Evolutionary conservation across 805 yeast species (phyloP).

Genomic region (Saccharomycopsis javanensis): DNA sequence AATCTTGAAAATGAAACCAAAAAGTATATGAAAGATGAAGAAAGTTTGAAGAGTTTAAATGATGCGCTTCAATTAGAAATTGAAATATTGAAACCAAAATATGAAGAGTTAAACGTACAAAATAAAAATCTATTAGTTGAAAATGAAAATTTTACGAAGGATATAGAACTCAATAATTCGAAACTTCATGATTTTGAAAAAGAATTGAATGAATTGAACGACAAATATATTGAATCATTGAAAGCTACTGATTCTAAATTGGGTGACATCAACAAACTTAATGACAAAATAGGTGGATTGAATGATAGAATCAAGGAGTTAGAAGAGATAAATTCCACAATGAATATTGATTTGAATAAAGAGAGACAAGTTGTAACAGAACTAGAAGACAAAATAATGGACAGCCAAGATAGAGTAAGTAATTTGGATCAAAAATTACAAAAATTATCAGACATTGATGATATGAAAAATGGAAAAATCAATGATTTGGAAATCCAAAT

Average conservation of each 20-base stretch:
- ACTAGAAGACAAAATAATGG: neutral
- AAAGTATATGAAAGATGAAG: conserved; percentile 23
- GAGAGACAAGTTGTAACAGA: neutral
- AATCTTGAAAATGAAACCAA: conserved; percentile 5
- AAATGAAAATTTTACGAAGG: conserved; percentile 11
- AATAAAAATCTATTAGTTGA: conserved; percentile 17
- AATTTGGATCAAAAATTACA: neutral
- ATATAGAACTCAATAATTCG: conserved; percentile 4
- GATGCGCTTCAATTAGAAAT: conserved; percentile 15
- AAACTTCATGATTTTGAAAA: conserved; percentile 13
- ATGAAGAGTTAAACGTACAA: conserved; percentile 20
- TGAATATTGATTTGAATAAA: conserved; percentile 19
- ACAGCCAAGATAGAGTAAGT: neutral
- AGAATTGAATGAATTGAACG: conserved; percentile 5
- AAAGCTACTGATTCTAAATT: conserved; percentile 12
- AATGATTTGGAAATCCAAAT: conserved; percentile 18
- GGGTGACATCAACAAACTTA: conserved; percentile 8
- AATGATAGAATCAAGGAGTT: conserved; percentile 4
- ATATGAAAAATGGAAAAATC: neutral
- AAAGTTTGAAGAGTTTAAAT: conserved; percentile 16
- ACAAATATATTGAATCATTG: conserved; percentile 11
- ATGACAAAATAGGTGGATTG: conserved; percentile 4
- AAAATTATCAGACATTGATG: neutral
- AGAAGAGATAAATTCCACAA: conserved; percentile 17
- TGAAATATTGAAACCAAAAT: conserved; percentile 22